These are phyloP conservation scores for Phyllosticta citrichinensis DNA, from an alignment of 2,329 filamentous ascomycete genomes.

Conservation along the genomic window DNA sequence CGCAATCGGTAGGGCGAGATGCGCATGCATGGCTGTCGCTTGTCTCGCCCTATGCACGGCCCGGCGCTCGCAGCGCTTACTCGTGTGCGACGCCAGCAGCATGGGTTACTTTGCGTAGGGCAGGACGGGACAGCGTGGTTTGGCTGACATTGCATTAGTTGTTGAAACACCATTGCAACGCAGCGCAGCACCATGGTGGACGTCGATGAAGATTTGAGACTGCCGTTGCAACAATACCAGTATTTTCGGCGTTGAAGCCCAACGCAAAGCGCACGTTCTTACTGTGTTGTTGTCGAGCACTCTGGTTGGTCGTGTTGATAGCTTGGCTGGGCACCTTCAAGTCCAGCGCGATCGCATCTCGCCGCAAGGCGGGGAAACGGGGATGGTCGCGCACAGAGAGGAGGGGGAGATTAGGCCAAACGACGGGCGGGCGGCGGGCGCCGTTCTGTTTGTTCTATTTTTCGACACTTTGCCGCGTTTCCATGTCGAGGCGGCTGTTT, in stretches of 20 bases:
- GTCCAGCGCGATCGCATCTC: not conserved
- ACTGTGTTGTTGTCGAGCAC: no score
- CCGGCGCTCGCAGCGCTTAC: not conserved
- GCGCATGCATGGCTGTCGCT: not conserved
- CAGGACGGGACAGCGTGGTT: not conserved
- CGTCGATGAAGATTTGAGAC: not conserved
- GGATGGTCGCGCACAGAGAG: not conserved
- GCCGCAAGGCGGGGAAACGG: not conserved
- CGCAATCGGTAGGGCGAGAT: not conserved
- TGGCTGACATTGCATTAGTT: not conserved
- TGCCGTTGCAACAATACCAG: no score
- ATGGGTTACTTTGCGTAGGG: not conserved
- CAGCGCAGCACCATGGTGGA: not conserved
- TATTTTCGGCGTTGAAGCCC: no score
- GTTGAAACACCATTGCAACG: not conserved
- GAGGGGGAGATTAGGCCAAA: not conserved
- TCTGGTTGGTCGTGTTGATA: no score
- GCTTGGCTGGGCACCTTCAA: no score
- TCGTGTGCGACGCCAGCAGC: not conserved
- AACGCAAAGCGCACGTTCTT: no score
- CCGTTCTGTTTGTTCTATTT: not conserved
- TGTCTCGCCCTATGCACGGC: not conserved
- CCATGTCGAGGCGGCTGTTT: not conserved
- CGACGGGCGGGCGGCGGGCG: not conserved
- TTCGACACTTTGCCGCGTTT: not conserved